phyloP scores from a whole-genome alignment of 176 grass and related monocot species.

The Alloteropsis semialata region DNA sequence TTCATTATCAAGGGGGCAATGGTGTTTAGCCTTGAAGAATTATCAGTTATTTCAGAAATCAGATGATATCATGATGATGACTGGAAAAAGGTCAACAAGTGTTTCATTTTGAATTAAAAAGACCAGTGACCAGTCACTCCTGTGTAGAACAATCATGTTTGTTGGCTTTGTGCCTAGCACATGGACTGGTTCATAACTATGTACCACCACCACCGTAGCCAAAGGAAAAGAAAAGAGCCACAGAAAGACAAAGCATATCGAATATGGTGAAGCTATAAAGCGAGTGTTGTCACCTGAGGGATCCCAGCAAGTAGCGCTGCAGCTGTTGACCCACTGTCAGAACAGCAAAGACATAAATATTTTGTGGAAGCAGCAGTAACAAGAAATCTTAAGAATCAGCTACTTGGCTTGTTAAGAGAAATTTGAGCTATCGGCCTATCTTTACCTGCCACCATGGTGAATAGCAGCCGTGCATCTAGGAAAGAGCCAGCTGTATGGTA shows the following conservation, averaged over 20 bases:
- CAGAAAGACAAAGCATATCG: neutral
- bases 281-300: slow-evolving; percentile 51
- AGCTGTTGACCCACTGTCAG: slow-evolving; percentile 76
- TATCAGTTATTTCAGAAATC: slow-evolving; percentile 6
- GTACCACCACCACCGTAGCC: neutral
- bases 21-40: neutral
- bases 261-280: slow-evolving; percentile 2
- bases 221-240: neutral
- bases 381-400: neutral
- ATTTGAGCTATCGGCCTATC: neutral
- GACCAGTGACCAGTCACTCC: neutral
- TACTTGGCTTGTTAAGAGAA: neutral
- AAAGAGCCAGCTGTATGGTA: slow-evolving; percentile 93
- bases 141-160: neutral
- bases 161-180: neutral
- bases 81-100: neutral
- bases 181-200: neutral
- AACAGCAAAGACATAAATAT: slow-evolving; percentile 10
- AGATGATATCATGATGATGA: neutral
- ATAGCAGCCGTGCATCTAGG: slow-evolving; percentile 59
- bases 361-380: neutral
- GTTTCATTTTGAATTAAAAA: neutral
- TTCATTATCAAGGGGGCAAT: neutral
- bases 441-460: slow-evolving; percentile 92
- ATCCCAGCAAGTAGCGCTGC: slow-evolving; percentile 72